Evolutionary conservation across 148 eudicot species (phyloP).

Genomic region (Chenopodium formosanum): DNA sequence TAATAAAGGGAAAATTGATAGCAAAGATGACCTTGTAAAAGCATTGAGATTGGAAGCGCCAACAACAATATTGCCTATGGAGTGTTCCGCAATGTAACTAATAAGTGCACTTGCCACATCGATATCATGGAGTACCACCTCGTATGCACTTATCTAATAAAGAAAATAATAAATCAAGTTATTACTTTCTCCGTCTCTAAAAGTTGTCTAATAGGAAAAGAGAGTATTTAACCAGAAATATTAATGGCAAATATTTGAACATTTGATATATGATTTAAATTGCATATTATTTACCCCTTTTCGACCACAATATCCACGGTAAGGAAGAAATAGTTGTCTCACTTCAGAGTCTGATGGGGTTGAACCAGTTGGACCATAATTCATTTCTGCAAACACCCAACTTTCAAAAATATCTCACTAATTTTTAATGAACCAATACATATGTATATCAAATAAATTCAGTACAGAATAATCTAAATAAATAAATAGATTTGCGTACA

Average conservation of each 20-base stretch:
- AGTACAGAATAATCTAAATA: too few relatives aligned
- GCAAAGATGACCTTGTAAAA: constrained; percentile 37
- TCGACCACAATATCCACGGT: constrained; percentile 75
- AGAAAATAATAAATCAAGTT: neutral
- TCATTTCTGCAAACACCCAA: constrained; percentile 23
- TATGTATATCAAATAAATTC: too few relatives aligned
- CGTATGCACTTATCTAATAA: constrained; percentile 51
- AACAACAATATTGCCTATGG: constrained; percentile 45
- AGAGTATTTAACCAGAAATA: too few relatives aligned
- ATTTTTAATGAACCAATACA: too few relatives aligned
- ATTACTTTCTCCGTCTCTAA: too few relatives aligned
- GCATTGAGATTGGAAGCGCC: constrained; percentile 64
- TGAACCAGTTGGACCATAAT: constrained; percentile 28
- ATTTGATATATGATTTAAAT: neutral
- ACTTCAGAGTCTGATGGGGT: constrained; percentile 46
- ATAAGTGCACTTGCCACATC: constrained; percentile 53
- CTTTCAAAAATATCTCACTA: neutral
- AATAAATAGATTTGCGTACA: too few relatives aligned
- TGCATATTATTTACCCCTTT: constrained; percentile 53
- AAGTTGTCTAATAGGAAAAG: too few relatives aligned
- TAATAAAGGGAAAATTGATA: too few relatives aligned
- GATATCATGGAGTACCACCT: constrained; percentile 57
- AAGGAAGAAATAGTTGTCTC: constrained; percentile 67
- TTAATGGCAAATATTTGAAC: too few relatives aligned
- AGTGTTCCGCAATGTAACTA: constrained; percentile 36